Evolutionary conservation across 257 asterid genomes (phyloP).

Genomic region (Rhazya stricta): DNA sequence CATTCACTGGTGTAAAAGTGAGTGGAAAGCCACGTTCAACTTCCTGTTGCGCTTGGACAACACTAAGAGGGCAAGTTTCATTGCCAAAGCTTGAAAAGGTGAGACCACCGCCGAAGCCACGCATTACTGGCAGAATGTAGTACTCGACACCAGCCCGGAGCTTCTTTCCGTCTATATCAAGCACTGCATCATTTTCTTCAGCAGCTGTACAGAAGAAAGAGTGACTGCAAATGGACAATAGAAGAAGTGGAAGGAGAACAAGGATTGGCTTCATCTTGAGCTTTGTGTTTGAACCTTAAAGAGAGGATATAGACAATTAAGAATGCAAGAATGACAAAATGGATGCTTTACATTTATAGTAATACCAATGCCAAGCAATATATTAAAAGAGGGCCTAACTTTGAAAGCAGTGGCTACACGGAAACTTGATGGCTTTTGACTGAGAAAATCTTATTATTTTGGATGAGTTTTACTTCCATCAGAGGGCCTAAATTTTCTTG

Average conservation of each 20-base stretch:
- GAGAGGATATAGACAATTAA: too few relatives aligned
- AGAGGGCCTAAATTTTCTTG: too few relatives aligned
- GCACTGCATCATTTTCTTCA: background rate
- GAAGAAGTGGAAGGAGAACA: background rate
- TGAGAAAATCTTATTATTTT: too few relatives aligned
- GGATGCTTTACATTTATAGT: background rate
- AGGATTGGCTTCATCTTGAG: background rate
- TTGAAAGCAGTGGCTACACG: background rate
- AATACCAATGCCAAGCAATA: too few relatives aligned
- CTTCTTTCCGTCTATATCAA: background rate
- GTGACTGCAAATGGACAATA: background rate
- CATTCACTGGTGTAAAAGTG: background rate
- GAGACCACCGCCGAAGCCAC: conserved; percentile 2
- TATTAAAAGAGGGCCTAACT: too few relatives aligned
- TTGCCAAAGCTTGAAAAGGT: background rate
- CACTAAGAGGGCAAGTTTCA: background rate
- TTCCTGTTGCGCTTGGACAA: background rate
- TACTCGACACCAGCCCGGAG: background rate
- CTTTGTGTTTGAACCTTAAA: background rate
- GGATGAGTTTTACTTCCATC: too few relatives aligned
- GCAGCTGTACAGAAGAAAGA: background rate
- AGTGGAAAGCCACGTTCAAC: background rate
- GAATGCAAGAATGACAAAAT: too few relatives aligned
- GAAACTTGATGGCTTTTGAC: background rate
- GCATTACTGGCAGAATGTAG: conserved; percentile 1